phyloP scores from a whole-genome alignment of 805 yeast species.

The Pichia ethanolica region DNA sequence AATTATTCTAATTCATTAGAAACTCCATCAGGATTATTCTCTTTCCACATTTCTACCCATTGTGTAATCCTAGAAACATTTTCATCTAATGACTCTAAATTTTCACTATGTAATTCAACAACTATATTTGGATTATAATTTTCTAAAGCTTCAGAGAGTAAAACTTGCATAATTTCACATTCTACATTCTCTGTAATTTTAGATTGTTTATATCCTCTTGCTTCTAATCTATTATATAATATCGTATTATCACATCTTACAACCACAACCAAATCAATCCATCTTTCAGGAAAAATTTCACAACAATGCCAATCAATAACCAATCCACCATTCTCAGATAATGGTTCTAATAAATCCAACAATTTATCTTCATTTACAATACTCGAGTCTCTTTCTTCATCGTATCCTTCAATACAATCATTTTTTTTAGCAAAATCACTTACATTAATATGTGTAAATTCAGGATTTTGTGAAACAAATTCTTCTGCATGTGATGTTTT shows the following conservation, averaged over 20 bases:
- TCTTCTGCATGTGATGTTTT: constrained; percentile 63
- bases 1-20: constrained; percentile 35
- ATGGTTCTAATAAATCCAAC: constrained; percentile 71
- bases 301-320: constrained; percentile 97
- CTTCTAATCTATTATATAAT: constrained; percentile 66
- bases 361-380: constrained; percentile 91
- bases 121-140: constrained; percentile 74
- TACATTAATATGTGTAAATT: constrained; percentile 51
- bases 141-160: constrained; percentile 79
- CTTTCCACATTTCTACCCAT: constrained; percentile 75
- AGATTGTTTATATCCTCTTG: constrained; percentile 69
- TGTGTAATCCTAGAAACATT: constrained; percentile 67
- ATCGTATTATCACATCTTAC: constrained; percentile 66
- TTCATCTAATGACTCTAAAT: constrained; percentile 69
- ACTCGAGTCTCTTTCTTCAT: constrained; percentile 73
- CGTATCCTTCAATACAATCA: constrained; percentile 75
- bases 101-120: constrained; percentile 68
- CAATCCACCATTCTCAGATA: constrained; percentile 78
- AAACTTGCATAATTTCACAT: constrained; percentile 94
- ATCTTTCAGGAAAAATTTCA: constrained; percentile 88
- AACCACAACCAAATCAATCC: constrained; percentile 88
- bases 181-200: constrained; percentile 90
- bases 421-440: constrained; percentile 77
- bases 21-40: constrained; percentile 56
- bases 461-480: constrained; percentile 44